These are phyloP conservation scores for Boletus bicolor DNA, from an alignment of 768 basidiomycete species.

Conservation along the genomic window DNA sequence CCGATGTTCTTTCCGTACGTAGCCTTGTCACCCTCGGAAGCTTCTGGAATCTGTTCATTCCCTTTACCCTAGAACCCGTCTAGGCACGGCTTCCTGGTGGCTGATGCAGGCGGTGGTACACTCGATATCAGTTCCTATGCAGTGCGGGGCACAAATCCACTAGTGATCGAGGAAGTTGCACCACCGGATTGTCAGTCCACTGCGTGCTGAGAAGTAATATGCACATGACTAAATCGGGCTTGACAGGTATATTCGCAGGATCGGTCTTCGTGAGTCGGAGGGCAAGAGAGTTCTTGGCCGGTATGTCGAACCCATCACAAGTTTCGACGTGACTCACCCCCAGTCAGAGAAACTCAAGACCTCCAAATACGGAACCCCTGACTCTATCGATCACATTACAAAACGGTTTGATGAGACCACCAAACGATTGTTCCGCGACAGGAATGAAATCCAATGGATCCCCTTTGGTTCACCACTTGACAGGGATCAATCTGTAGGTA, in stretches of 20 bases:
- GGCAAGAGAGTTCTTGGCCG: constrained; percentile 69
- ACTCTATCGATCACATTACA: constrained; percentile 75
- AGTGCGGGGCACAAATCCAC: constrained; percentile 62
- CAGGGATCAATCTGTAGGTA: constrained; percentile 66
- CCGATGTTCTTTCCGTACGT: constrained; percentile 70
- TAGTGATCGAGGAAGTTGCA: constrained; percentile 80
- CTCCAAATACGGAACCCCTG: constrained; percentile 70
- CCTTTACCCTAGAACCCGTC: constrained; percentile 54
- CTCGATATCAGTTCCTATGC: constrained; percentile 80
- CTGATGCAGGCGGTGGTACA: constrained; percentile 79
- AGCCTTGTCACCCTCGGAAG: neutral
- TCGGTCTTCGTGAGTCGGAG: constrained; percentile 80
- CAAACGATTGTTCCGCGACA: constrained; percentile 72
- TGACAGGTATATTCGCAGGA: constrained; percentile 73
- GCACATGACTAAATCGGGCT: constrained; percentile 4
- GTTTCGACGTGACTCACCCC: constrained; percentile 5
- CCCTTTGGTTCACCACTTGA: constrained; percentile 77
- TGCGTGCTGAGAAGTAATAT: neutral
- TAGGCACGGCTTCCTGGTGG: constrained; percentile 74
- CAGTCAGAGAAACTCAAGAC: constrained; percentile 62
- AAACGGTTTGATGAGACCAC: constrained; percentile 81
- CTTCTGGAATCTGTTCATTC: constrained; percentile 1
- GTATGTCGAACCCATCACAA: constrained; percentile 31
- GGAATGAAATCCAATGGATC: constrained; percentile 65
- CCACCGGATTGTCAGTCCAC: constrained; percentile 68